Evolutionary conservation across 2,329 filamentous ascomycete genomes (phyloP).

Genomic region (Metarhizium humberi): DNA sequence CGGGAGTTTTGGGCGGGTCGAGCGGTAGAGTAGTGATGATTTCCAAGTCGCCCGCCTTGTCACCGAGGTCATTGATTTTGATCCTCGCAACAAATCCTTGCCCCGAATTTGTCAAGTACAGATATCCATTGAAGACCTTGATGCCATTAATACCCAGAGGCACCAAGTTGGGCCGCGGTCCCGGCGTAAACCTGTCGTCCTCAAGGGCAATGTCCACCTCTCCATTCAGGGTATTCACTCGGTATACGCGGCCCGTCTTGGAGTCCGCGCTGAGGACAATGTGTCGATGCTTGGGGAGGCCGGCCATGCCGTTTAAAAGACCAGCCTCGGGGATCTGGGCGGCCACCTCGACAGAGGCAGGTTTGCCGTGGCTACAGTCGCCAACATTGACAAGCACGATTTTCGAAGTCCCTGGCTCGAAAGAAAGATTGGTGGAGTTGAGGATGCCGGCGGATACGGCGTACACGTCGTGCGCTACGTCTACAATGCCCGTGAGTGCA

Average conservation of each 20-base stretch:
- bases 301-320: constrained; percentile 14
- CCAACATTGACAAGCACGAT: constrained; percentile 8
- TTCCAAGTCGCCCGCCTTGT: constrained; percentile 5
- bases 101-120: constrained; percentile 14
- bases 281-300: constrained; percentile 7
- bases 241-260: constrained; percentile 8
- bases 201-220: constrained; percentile 6
- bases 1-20: constrained; percentile 3
- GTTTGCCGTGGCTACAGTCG: neutral
- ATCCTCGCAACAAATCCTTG: constrained; percentile 7
- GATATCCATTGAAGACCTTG: constrained; percentile 7
- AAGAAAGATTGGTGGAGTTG: neutral
- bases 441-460: too few relatives aligned
- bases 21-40: neutral
- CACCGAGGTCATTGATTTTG: constrained; percentile 4
- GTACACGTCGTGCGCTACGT: too few relatives aligned
- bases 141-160: constrained; percentile 14
- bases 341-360: constrained; percentile 1
- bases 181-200: constrained; percentile 6
- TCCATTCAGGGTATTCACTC: constrained; percentile 9
- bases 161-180: neutral
- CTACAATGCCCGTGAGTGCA: constrained; percentile 9
- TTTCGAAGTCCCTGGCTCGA: constrained; percentile 5
- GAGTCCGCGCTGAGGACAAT: constrained; percentile 12
- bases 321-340: constrained; percentile 6